Base-by-base conservation (phyloP, 2,329 filamentous ascomycete genomes). In the Penicillium carneum region DNA sequence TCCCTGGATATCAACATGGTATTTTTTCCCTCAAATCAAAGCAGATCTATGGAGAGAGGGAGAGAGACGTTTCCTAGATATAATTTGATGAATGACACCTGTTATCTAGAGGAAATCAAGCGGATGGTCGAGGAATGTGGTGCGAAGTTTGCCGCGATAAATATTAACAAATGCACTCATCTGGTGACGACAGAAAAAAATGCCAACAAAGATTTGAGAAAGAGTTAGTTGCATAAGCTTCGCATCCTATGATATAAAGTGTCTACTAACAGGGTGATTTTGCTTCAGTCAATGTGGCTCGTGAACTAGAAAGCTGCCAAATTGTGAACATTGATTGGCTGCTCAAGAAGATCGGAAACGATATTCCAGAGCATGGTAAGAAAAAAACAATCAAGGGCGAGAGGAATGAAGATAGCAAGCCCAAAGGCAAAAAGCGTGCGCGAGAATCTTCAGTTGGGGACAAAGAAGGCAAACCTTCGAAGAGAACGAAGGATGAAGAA, bases 251-350 rank as follows among this genome's bases (percentile, higher is more conserved):
- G 1, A n/a, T 45, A 7, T 36, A 12, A n/a, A n/a, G 18, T 2
- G 3, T 23, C 7, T 18, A 42, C 46, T 51, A 18, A 53, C n/a
- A 36, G 1, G 8, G 11, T 16, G 3, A 23, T 51, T 49, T 34
- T 11, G 41, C 29, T 46, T 16, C 54, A 72, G 71, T 71, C 48
- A 62, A 66, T 86, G 59, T 75, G 77, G 61, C 82, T 20, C 84
- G 82, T 2, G 69, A 77, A 18, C 64, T 76, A 16, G 78, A 81
- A 43, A 76, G 72, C 23, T 72, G 88, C 10, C 80, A 79, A 5
- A 80, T 90, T 51, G 81, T 90, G 47, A 79, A 72, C 14, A 72
- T 87, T 0, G 76, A 84, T 16, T 91, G 89, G 89, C 77, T 90
- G n/a, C 16, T 61, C 26, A 12, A 43, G 14, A 61, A 43, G 18